A percentile compares a stretch with the other conserved stretches of the same genome.
These are phyloP conservation scores for Trichoderma sp. DNA, from an alignment of 2,329 filamentous ascomycete species.

Conservation along the genomic window DNA sequence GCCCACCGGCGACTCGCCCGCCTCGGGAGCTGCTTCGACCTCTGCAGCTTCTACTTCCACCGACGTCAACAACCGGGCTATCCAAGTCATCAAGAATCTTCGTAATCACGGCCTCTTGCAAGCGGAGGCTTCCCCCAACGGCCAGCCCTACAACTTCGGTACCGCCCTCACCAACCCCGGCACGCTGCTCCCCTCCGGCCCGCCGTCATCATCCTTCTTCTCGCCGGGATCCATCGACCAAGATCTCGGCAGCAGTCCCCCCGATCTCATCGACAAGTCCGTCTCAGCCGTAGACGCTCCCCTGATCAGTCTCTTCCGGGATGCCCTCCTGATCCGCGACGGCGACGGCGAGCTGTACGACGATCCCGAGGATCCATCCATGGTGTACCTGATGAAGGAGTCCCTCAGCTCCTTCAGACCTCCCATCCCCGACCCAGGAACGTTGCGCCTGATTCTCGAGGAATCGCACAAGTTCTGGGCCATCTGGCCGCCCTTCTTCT, in stretches of 20 bases:
- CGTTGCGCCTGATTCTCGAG: constrained; percentile 25
- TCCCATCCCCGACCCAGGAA: constrained; percentile 10
- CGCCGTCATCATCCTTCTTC: constrained; percentile 6
- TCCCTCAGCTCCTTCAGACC: constrained; percentile 21
- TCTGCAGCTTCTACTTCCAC: not conserved
- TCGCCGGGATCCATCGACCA: constrained; percentile 3
- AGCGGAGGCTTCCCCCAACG: not conserved
- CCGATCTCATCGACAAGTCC: not conserved
- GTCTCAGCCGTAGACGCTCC: constrained; percentile 10
- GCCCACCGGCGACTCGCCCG: not conserved
- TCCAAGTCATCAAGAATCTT: constrained; percentile 3
- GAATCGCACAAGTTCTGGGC: constrained; percentile 28
- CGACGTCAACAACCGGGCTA: not conserved
- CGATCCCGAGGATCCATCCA: constrained; percentile 13
- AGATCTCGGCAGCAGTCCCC: not conserved
- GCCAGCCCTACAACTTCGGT: not conserved
- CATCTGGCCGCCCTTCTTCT: constrained; percentile 26
- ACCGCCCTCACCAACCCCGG: not conserved
- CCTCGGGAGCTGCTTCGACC: not conserved
- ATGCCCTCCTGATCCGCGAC: constrained; percentile 20
- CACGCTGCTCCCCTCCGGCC: not conserved
- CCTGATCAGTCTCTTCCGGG: constrained; percentile 18
- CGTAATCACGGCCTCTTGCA: constrained; percentile 9
- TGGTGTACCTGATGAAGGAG: constrained; percentile 6
- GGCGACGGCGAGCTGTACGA: constrained; percentile 15